These are phyloP conservation scores for Aristolochia fimbriata DNA, from an alignment of 164 flowering plant genomes.

Conservation along the genomic window DNA sequence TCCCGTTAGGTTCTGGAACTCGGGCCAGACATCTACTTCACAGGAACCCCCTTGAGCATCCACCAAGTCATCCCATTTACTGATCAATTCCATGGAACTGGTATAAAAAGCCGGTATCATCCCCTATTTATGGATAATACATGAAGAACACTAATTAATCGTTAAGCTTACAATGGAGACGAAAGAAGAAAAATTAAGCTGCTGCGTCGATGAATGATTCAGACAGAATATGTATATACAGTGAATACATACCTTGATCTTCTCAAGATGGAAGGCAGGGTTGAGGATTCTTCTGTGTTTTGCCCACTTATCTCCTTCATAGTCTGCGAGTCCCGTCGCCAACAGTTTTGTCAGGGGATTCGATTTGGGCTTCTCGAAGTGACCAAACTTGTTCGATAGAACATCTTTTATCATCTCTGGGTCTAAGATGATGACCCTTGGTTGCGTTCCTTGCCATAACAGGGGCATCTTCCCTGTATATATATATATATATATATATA, in stretches of 20 bases:
- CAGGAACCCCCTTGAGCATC: background rate
- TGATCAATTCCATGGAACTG: constrained; percentile 10
- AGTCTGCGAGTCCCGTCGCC: constrained; percentile 13
- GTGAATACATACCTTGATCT: constrained; percentile 36
- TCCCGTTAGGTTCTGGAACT: constrained; percentile 10
- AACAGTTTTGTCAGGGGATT: constrained; percentile 1
- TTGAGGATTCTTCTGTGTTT: constrained; percentile 40
- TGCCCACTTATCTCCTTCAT: constrained; percentile 43
- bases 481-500: too few species aligned
- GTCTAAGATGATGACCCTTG: background rate
- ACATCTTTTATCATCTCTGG: background rate
- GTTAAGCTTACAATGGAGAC: too few species aligned
- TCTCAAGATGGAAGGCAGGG: constrained; percentile 42
- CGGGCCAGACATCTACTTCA: constrained; percentile 16
- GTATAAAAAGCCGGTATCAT: constrained; percentile 14
- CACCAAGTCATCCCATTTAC: constrained; percentile 12
- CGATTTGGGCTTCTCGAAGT: background rate
- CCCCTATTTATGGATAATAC: constrained; percentile 5
- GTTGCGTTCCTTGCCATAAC: background rate
- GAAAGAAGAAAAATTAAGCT: too few species aligned
- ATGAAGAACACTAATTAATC: too few species aligned
- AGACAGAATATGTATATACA: constrained; percentile 4
- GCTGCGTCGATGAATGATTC: too few species aligned
- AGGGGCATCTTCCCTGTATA: background rate
- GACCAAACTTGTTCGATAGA: background rate